Evolutionary conservation across 345 rosid genomes (phyloP).

Genomic region (Eucalyptus curtisii): DNA sequence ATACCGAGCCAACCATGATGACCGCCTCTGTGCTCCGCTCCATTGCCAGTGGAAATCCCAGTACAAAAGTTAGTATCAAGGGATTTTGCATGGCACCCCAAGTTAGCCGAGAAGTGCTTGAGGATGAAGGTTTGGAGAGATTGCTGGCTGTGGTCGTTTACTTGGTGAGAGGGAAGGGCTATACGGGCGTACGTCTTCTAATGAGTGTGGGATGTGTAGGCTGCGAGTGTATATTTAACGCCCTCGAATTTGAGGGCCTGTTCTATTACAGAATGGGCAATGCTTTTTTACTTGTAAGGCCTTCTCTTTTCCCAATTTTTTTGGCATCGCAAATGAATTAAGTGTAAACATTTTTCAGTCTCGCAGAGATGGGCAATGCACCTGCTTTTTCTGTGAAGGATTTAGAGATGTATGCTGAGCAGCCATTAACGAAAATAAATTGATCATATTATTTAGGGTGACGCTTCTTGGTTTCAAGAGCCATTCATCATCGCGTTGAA

Average conservation of each 20-base stretch:
- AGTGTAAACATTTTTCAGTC: neutral
- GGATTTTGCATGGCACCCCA: neutral
- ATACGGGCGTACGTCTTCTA: neutral
- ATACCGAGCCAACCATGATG: neutral
- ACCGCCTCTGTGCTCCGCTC: neutral
- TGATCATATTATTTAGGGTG: neutral
- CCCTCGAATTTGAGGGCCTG: neutral
- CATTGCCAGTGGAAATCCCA: neutral
- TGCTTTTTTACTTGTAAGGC: neutral
- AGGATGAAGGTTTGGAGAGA: neutral
- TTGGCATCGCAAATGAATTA: neutral
- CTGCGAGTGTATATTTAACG: neutral
- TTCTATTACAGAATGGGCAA: neutral
- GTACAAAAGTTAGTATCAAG: neutral
- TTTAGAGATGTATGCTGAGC: neutral
- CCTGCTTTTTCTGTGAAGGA: neutral
- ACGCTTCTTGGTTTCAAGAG: neutral
- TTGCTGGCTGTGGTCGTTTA: neutral
- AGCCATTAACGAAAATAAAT: neutral
- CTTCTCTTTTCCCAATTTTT: neutral
- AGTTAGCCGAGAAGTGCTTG: neutral
- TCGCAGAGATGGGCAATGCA: neutral
- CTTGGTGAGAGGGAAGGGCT: neutral
- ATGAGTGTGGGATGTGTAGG: neutral
- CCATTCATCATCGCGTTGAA: neutral